Evolutionary conservation across 1,139 yeast species (phyloP).

Genomic region (Candida sanyaensis): DNA sequence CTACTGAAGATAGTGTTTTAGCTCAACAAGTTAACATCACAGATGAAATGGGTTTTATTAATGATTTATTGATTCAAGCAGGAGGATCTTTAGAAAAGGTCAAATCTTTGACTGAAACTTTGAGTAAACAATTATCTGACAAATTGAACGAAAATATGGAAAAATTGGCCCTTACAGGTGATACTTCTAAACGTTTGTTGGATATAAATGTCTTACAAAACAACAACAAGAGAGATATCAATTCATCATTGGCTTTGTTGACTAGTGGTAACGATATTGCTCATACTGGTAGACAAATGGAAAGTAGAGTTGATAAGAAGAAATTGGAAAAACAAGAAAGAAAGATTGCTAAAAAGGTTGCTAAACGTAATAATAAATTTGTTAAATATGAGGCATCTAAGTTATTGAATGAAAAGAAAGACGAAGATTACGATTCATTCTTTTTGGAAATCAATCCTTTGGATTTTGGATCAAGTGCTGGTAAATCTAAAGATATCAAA

Average conservation of each 20-base stretch:
- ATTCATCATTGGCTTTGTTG: conserved; percentile 67
- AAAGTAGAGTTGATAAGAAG: conserved; percentile 92
- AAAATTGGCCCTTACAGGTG: conserved; percentile 67
- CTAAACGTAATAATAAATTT: conserved; percentile 85
- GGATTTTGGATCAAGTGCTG: conserved; percentile 87
- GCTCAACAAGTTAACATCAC: conserved; percentile 70
- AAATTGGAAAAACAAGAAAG: conserved; percentile 96
- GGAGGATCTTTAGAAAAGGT: conserved; percentile 73
- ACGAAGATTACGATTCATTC: conserved; percentile 88
- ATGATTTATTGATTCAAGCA: conserved; percentile 68
- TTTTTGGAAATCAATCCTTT: conserved; percentile 93
- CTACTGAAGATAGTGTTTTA: conserved; percentile 81
- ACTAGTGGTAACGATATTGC: conserved; percentile 85
- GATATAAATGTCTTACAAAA: conserved; percentile 63
- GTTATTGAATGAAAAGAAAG: conserved; percentile 62
- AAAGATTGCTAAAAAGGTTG: conserved; percentile 94
- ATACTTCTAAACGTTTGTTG: conserved; percentile 77
- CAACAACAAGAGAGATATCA: conserved; percentile 71
- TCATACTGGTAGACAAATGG: conserved; percentile 88
- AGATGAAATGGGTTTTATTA: conserved; percentile 66
- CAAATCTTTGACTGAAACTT: conserved; percentile 40
- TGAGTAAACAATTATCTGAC: conserved; percentile 51
- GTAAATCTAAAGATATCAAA: conserved; percentile 93
- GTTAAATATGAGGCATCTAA: conserved; percentile 93
- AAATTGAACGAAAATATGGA: conserved; percentile 72